Base-by-base conservation (phyloP, 257 asterid genomes). In the Solanum ahanhuiri region DNA sequence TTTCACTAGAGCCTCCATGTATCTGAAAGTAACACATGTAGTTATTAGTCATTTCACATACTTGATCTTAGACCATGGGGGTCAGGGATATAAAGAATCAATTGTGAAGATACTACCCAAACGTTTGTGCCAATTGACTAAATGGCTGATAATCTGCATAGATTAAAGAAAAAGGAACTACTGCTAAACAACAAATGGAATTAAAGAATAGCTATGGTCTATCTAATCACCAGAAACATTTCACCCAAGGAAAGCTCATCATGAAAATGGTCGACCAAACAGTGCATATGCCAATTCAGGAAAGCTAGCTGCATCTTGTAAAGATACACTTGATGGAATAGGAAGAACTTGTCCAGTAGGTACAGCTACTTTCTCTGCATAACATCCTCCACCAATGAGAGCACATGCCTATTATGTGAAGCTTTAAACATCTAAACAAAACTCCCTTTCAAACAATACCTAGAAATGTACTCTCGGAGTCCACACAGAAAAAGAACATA, bases 241-340 rank as follows among this genome's bases (percentile, higher is more conserved):
- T 96, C 98, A 71, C 98, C 98, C 35, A 90, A 25, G 18, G 98
- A 89, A 72, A 95, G 93, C 98, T 95, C 89, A 63, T 93, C 98
- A 96, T 96, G 86, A 96, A 93, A 15, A 96, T 92, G 3, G 99
- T 95, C 10, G 99, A 96, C 98, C 98, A 96, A 28, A 96, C 98
- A 3, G 99, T 95, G 90, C 98, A 95, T 98, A 95, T 6, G 97
- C 98, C 60, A 94, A 94, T 89, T 96, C 99, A 1, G 99, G 99
- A 83, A 96, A 95, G 90, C 93, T 54, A 85, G 98, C 97, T 23
- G 99, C 99, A 63, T 96, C 98, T 87, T 93, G 91, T 93, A 96
- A 88, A 66, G 98, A 93, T 88, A 96, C 90, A 34, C 95, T 94
- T 25, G 93, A 86, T 48, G 97, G 98, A 75, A 95, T 89, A 8